Evolutionary conservation across 2,329 filamentous ascomycete species (phyloP).

Genomic region (Diplodia sapinea): DNA sequence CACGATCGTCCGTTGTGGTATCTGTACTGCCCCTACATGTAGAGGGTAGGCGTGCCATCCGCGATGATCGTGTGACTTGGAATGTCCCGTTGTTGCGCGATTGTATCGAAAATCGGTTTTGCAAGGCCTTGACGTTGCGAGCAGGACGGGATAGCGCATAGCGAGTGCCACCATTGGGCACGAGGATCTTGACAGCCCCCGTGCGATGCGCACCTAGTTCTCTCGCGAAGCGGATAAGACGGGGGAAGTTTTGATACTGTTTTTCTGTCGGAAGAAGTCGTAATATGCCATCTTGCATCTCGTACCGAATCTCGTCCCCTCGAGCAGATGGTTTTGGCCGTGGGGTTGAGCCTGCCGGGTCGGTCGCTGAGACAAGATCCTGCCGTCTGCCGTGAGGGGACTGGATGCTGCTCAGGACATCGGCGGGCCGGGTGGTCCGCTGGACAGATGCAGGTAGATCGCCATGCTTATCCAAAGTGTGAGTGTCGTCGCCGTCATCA

Average conservation of each 20-base stretch:
- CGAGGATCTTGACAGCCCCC: background rate
- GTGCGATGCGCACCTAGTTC: slow-evolving; percentile 1
- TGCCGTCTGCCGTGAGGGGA: background rate
- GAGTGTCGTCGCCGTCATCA: background rate
- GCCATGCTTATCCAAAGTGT: background rate
- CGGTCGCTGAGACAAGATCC: background rate
- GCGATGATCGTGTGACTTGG: background rate
- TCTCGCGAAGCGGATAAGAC: background rate
- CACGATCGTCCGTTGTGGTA: background rate
- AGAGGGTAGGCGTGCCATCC: background rate
- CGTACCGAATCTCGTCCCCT: slow-evolving; percentile 2
- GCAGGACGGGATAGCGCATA: background rate
- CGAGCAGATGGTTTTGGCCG: background rate
- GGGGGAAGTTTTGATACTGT: background rate
- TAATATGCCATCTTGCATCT: background rate
- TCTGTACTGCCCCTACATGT: background rate
- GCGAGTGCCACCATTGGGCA: background rate
- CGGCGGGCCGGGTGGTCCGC: background rate
- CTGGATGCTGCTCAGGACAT: background rate
- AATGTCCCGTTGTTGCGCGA: background rate
- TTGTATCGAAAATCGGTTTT: background rate
- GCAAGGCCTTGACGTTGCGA: background rate
- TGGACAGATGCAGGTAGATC: background rate
- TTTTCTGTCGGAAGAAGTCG: background rate
- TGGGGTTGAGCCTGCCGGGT: background rate